Base-by-base conservation (phyloP, 495 filamentous ascomycete species). In the Lasiosphaeris hirsuta region DNA sequence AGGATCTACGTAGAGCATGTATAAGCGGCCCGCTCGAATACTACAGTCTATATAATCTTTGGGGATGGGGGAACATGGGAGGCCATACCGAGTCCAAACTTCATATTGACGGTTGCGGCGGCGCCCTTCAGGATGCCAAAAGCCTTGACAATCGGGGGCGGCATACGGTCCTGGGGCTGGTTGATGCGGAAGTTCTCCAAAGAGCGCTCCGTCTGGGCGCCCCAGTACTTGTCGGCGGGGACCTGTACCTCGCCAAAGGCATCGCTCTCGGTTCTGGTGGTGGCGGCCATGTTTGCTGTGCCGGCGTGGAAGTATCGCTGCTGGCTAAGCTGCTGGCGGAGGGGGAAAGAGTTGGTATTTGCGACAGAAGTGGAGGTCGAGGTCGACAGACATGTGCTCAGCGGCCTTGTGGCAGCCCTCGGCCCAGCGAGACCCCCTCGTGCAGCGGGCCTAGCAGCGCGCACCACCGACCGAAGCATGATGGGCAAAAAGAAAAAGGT, bases 171-270 rank as follows among this genome's bases (percentile, higher is more conserved):
- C 72, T 95, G 90, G 58, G 95, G 94, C 78, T 98, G 94, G 75
- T 97, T 97, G 84, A 98, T 97, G 69, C 87, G 86, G 81, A 98
- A 98, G 80, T 98, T 98, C 69, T 87, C 87, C 74, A 98, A 80
- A 40, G 95, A 97, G 74, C 94, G 86, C 82, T 98, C 89, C 58
- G 94, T 98, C 78, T 98, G 94, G 47, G 94, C 94, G 69, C 94
- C 94, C 94, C 95, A 98, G 82, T 98, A 98, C 80, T 89, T 95
- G 86, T 94, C 90, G 51, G 84, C 81, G 41, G 89, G 82, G 57
- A 98, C 95, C 78, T 91, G 79, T 71, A 98, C 86, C 73, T 96
- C 93, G 70, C 94, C 94, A 75, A 97, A 97, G 70, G 95, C 95
- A 83, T 98, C 94, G 68, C 81, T 91, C 78, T 98, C 94, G 65